phyloP scores from a whole-genome alignment of 352 stramenopile species.

The Globisporangium acanthophoron region DNA sequence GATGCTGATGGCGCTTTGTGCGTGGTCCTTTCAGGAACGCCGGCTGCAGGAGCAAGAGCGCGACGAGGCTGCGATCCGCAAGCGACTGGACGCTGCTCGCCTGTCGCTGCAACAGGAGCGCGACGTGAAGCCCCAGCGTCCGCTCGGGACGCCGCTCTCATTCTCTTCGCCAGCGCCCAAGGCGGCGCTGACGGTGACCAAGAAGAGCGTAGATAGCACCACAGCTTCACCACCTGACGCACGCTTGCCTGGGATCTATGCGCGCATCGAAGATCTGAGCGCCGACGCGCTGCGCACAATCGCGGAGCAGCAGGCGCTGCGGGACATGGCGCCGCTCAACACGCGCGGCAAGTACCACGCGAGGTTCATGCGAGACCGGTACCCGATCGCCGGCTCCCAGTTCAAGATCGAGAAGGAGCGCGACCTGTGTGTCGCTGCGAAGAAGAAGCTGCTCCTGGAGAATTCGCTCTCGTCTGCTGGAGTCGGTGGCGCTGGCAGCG shows the following conservation, averaged over 20 bases:
- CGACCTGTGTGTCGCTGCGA: constrained; percentile 43
- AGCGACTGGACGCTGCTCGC: constrained; percentile 21
- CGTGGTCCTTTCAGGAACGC: constrained; percentile 19
- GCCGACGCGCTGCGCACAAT: constrained; percentile 35
- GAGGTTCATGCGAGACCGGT: constrained; percentile 60
- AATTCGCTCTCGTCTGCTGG: background rate
- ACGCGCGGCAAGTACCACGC: constrained; percentile 63
- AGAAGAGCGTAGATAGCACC: background rate
- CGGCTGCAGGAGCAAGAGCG: constrained; percentile 22
- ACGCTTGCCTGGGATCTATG: constrained; percentile 35
- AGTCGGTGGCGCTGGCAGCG: background rate
- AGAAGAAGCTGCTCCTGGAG: constrained; percentile 64
- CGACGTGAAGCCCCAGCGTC: background rate
- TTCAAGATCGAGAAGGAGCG: constrained; percentile 62
- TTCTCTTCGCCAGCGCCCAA: background rate
- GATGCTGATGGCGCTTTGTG: no score
- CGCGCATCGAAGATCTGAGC: constrained; percentile 36
- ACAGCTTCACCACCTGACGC: background rate
- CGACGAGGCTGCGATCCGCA: constrained; percentile 23
- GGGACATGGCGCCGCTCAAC: constrained; percentile 38
- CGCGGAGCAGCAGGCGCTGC: constrained; percentile 31
- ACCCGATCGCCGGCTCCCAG: constrained; percentile 69
- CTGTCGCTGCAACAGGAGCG: constrained; percentile 12
- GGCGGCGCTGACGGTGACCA: background rate
- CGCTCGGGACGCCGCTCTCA: background rate